A percentile compares a stretch with the other conserved stretches of the same genome.
Conservation (phyloP, 192 early-diverging fungal species). For the Coemansia sp. region DNA sequence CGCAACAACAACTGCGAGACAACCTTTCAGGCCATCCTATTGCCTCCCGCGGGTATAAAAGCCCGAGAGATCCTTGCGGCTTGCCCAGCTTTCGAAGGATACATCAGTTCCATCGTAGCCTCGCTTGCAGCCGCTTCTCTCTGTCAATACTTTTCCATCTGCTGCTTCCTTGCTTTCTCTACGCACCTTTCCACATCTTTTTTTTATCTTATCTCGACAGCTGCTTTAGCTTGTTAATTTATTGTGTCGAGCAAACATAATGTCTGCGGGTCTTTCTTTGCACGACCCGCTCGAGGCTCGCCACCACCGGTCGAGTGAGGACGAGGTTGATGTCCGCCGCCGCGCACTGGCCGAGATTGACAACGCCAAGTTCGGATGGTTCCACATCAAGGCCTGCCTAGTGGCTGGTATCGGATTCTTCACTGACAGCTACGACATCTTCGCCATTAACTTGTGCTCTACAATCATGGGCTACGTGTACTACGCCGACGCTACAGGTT, state of each 20-base stretch:
- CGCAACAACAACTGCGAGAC: background rate
- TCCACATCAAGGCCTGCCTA: constrained; percentile 73
- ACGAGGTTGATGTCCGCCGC: constrained; percentile 20
- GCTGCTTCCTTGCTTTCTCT: background rate
- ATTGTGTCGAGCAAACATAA: background rate
- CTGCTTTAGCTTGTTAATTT: background rate
- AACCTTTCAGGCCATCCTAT: background rate
- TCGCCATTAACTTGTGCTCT: constrained; percentile 84
- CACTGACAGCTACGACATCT: constrained; percentile 91
- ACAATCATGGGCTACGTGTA: constrained; percentile 80
- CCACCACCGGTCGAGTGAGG: constrained; percentile 1
- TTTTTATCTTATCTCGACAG: background rate
- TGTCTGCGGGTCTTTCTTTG: constrained; percentile 15
- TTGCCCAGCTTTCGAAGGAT: background rate
- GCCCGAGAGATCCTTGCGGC: background rate
- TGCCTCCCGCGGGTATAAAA: background rate
- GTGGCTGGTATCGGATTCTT: constrained; percentile 84
- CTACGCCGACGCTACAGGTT: constrained; percentile 47
- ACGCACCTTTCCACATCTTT: constrained; percentile 5
- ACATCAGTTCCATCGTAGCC: background rate
- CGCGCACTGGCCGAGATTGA: constrained; percentile 55
- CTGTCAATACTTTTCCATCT: background rate
- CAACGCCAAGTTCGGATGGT: constrained; percentile 76
- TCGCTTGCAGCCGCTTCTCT: background rate
- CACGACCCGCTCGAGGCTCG: constrained; percentile 14